Conservation (phyloP, 2,329 filamentous ascomycete species). For the Sclerotiophoma versabilis region DNA sequence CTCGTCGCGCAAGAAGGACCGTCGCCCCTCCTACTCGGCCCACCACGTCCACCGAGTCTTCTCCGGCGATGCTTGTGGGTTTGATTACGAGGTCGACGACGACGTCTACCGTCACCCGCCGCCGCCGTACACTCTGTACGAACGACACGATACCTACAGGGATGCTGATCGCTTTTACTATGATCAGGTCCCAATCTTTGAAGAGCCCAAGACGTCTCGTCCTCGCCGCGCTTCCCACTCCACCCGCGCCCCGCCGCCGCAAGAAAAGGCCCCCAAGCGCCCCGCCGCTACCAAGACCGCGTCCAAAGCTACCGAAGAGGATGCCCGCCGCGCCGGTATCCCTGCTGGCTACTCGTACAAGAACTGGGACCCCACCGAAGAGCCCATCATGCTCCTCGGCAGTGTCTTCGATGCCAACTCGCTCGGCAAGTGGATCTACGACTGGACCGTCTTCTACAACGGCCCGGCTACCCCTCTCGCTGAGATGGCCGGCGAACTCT, state of each 20-base stretch:
- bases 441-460: constrained; percentile 95
- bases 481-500: constrained; percentile 92
- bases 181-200: constrained; percentile 58
- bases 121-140: constrained; percentile 58
- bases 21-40: constrained; percentile 59
- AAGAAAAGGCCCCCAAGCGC: constrained; percentile 44
- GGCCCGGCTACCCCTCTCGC: constrained; percentile 82
- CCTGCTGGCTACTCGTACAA: constrained; percentile 92
- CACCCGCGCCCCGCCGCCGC: constrained; percentile 50
- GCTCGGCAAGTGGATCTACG: constrained; percentile 98
- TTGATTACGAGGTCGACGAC: constrained; percentile 57
- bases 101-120: constrained; percentile 55
- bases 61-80: constrained; percentile 59
- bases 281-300: constrained; percentile 44
- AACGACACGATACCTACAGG: constrained; percentile 62
- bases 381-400: constrained; percentile 91
- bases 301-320: constrained; percentile 68
- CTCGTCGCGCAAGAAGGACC: constrained; percentile 54
- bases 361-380: constrained; percentile 96
- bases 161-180: constrained; percentile 62
- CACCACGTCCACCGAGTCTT: constrained; percentile 65
- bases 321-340: constrained; percentile 71
- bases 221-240: constrained; percentile 63
- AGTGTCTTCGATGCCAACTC: constrained; percentile 98
- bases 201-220: constrained; percentile 53